Conservation (phyloP, 768 basidiomycete species). For the Russula emetica region DNA sequence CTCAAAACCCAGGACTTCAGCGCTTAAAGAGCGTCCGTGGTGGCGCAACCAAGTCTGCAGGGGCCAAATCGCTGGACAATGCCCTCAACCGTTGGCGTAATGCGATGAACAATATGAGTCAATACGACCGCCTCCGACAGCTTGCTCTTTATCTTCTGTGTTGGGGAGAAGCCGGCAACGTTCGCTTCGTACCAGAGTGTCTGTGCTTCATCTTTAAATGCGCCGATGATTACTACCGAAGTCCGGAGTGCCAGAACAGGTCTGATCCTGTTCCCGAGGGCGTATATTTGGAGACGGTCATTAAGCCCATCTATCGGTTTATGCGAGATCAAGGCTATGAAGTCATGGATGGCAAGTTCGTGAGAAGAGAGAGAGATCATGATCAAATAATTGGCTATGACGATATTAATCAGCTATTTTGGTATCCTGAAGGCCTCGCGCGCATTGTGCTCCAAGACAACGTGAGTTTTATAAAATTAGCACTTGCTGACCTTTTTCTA, state of each 20-base stretch:
- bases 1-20: conserved; percentile 88
- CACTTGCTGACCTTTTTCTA: conserved; percentile 8
- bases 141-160: conserved; percentile 93
- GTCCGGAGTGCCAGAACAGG: conserved; percentile 93
- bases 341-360: conserved; percentile 90
- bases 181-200: conserved; percentile 94
- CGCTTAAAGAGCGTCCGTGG: conserved; percentile 82
- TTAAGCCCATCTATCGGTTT: conserved; percentile 94
- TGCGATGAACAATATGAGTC: conserved; percentile 99
- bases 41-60: conserved; percentile 46
- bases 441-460: conserved; percentile 87
- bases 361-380: conserved; percentile 91
- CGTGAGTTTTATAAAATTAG: conserved; percentile 42
- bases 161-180: conserved; percentile 98
- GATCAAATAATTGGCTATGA: conserved; percentile 98
- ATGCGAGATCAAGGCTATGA: conserved; percentile 98
- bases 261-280: conserved; percentile 93
- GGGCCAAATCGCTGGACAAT: conserved; percentile 82
- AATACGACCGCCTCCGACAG: conserved; percentile 96
- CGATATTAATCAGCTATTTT: conserved; percentile 98
- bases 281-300: conserved; percentile 82
- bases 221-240: conserved; percentile 98
- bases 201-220: conserved; percentile 99
- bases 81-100: conserved; percentile 94
- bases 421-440: conserved; percentile 98